These are phyloP conservation scores for Straminergon stramineum DNA, from an alignment of 225 moss, liverwort and hornwort genomes.

Conservation along the genomic window DNA sequence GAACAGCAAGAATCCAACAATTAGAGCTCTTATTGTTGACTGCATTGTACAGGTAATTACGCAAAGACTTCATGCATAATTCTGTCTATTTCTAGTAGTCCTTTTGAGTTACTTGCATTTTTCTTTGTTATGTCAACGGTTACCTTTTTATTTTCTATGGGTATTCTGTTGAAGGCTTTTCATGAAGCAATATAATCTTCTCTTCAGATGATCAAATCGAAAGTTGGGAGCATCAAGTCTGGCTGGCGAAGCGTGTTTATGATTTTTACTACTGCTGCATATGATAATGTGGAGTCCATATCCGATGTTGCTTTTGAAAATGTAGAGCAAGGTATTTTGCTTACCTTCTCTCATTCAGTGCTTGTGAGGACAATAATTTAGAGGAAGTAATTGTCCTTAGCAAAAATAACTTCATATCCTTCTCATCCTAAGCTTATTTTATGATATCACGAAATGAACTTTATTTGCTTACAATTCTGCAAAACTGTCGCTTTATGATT, in stretches of 20 bases:
- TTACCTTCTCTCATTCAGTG: neutral
- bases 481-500: neutral
- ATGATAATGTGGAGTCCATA: slow-evolving; percentile 77
- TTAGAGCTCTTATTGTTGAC: slow-evolving; percentile 93
- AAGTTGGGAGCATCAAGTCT: slow-evolving; percentile 95
- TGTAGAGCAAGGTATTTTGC: slow-evolving; percentile 78
- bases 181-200: neutral
- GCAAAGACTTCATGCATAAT: neutral
- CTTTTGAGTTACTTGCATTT: neutral
- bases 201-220: slow-evolving; percentile 95
- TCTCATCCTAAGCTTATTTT: neutral
- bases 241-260: slow-evolving; percentile 99
- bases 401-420: neutral
- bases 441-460: neutral
- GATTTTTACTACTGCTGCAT: slow-evolving; percentile 97
- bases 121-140: neutral
- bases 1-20: slow-evolving; percentile 73
- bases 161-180: neutral
- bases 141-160: neutral
- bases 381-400: neutral
- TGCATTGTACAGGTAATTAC: slow-evolving; percentile 90
- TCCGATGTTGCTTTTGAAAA: slow-evolving; percentile 98
- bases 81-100: neutral
- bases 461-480: neutral
- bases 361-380: neutral